Percentiles rank a stretch among this genome's conserved stretches.
Conservation (phyloP, 805 yeast species). For the Hanseniaspora nectarophila region DNA sequence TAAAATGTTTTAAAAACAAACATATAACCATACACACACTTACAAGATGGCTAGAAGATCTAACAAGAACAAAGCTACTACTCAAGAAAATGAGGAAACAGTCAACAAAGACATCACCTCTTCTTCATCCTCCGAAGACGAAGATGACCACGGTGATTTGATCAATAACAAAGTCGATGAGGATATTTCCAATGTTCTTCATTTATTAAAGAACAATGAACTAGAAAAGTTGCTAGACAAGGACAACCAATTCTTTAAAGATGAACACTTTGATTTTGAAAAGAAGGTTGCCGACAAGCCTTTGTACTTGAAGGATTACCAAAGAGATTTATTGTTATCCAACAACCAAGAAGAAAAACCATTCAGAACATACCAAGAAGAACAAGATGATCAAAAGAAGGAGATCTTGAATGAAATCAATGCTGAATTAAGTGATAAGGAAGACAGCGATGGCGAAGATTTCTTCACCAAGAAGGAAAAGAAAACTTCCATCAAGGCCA, state of each 20-base stretch:
- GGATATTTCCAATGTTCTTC: slow-evolving; percentile 61
- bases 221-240: slow-evolving; percentile 47
- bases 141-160: slow-evolving; percentile 84
- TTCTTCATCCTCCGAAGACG: slow-evolving; percentile 40
- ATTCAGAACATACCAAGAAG: slow-evolving; percentile 27
- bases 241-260: slow-evolving; percentile 62
- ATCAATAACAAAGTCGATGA: slow-evolving; percentile 74
- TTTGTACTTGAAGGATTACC: slow-evolving; percentile 81
- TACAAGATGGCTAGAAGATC: slow-evolving; percentile 15
- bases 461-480: slow-evolving; percentile 49
- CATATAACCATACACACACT: background rate
- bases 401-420: slow-evolving; percentile 52
- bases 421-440: slow-evolving; percentile 42
- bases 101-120: slow-evolving; percentile 29
- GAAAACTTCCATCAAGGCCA: slow-evolving; percentile 23
- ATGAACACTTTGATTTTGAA: slow-evolving; percentile 27
- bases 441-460: slow-evolving; percentile 33
- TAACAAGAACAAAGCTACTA: slow-evolving; percentile 24
- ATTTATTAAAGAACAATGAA: slow-evolving; percentile 60
- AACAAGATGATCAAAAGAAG: slow-evolving; percentile 63
- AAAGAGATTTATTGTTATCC: slow-evolving; percentile 65
- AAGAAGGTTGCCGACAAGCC: slow-evolving; percentile 51
- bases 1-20: background rate
- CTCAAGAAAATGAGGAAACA: background rate
- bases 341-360: slow-evolving; percentile 57